phyloP scores from a whole-genome alignment of 1,284 basidiomycete genomes.

The Cystobasidium slooffiae region DNA sequence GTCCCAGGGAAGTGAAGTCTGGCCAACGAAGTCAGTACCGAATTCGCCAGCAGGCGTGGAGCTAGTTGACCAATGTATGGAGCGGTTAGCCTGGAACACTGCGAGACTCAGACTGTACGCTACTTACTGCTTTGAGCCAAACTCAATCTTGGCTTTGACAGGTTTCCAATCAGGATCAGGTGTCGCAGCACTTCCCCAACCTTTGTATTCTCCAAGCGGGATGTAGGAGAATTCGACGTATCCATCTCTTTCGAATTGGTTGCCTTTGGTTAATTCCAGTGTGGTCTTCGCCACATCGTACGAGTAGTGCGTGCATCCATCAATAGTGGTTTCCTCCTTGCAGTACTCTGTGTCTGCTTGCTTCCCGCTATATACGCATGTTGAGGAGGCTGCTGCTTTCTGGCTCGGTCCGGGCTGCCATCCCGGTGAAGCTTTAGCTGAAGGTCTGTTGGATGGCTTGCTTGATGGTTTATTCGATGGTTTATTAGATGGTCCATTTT shows the following conservation, averaged over 20 bases:
- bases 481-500: conserved; percentile 12
- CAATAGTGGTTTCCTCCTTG: conserved; percentile 27
- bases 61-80: background rate
- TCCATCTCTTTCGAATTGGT: conserved; percentile 26
- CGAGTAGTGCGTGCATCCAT: conserved; percentile 21
- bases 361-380: conserved; percentile 23
- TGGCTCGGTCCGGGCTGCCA: conserved; percentile 3
- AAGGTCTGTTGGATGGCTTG: conserved; percentile 10
- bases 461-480: conserved; percentile 5
- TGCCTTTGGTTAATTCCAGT: conserved; percentile 20
- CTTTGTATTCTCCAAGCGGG: conserved; percentile 18
- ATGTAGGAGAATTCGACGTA: conserved; percentile 39
- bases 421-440: conserved; percentile 7
- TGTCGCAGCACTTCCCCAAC: conserved; percentile 12
- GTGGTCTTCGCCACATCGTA: conserved; percentile 20
- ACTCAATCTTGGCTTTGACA: conserved; percentile 25
- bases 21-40: conserved; percentile 28
- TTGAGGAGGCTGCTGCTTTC: background rate
- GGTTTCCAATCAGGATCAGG: conserved; percentile 25
- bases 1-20: conserved; percentile 22
- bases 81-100: background rate
- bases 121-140: conserved; percentile 33
- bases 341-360: conserved; percentile 26
- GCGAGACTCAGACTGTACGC: background rate
- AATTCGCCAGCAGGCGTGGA: conserved; percentile 14